Conservation (phyloP, 2,329 filamentous ascomycete species). For the Neopestalotiopsis sp. region DNA sequence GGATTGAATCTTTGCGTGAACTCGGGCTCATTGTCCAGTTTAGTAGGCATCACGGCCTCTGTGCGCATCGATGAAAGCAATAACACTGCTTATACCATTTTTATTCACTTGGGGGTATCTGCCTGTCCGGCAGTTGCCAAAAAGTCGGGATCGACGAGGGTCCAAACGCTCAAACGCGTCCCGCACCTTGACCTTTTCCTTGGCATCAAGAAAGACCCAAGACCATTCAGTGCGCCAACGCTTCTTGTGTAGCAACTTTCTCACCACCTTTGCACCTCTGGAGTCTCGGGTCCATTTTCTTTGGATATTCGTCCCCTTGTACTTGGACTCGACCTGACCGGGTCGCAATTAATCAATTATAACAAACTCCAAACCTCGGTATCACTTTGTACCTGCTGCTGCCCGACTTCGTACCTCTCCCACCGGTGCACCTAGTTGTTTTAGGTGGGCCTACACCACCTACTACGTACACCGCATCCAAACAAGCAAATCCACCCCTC, state of each 20-base stretch:
- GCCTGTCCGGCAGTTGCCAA: constrained; percentile 7
- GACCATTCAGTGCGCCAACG: background rate
- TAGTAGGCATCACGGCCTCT: background rate
- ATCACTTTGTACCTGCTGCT: background rate
- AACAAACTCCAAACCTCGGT: too few relatives aligned
- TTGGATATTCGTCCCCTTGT: background rate
- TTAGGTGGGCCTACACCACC: background rate
- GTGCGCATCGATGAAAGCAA: background rate
- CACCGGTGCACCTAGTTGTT: background rate
- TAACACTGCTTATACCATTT: background rate
- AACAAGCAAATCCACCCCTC: background rate
- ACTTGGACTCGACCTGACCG: background rate
- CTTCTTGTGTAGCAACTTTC: background rate
- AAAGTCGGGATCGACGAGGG: constrained; percentile 9
- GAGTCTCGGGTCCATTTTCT: background rate
- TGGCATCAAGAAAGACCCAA: constrained; percentile 1
- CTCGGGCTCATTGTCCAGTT: background rate
- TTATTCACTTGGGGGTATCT: background rate
- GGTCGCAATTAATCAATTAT: background rate
- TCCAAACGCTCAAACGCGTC: constrained; percentile 18
- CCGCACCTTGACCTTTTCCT: constrained; percentile 9
- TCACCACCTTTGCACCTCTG: background rate
- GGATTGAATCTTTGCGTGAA: background rate
- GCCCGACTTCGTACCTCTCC: background rate
- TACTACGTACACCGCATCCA: background rate